Evolutionary conservation across 148 eudicot species (phyloP), one percentile per base, ranked within the genome.

Genomic region (Diospyros lotus): DNA sequence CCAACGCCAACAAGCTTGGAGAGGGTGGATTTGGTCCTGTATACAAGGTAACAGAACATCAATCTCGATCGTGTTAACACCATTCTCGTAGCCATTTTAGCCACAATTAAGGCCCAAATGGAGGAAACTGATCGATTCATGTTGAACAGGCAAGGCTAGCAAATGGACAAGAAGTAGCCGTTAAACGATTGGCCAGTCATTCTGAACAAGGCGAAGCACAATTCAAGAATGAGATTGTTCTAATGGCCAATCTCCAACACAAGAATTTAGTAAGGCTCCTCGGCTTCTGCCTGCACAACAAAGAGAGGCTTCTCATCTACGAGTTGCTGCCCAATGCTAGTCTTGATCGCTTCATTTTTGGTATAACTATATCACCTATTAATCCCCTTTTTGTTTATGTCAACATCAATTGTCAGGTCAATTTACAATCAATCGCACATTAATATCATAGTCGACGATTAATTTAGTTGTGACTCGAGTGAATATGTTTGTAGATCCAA

Each of bases 161-260:
- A 28, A 28, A 28, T 28, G 28, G 28, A 28, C 28, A 28, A 0
- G 28, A 71, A 39, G 38, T 75, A 63, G 81, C 73, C 0, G 70
- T 75, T 9, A 75, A 75, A 9, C 69, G 74, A 43, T 62, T 59
- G 5, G 51, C 74, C 8, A 43, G 2, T 46, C 9, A 38, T 67
- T 75, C 72, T 3, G 66, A 71, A 12, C 74, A 78, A 61, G 79
- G 82, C n/a, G 69, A 75, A 51, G 17, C 38, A 15, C 74, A 81
- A 43, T 77, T 81, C 40, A 81, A 69, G 72, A 81, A 81, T 70
- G 80, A 81, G 68, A 75, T 77, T 10, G 5, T 69, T 61, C 58
- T 81, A 43, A 52, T 77, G 12, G 84, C 84, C 3, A 81, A 50
- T 50, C 84, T 79, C 62, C 82, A 79, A 28, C 82, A 79, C 51